Base-by-base conservation (phyloP, 345 rosid species). In the Populus tremula region DNA sequence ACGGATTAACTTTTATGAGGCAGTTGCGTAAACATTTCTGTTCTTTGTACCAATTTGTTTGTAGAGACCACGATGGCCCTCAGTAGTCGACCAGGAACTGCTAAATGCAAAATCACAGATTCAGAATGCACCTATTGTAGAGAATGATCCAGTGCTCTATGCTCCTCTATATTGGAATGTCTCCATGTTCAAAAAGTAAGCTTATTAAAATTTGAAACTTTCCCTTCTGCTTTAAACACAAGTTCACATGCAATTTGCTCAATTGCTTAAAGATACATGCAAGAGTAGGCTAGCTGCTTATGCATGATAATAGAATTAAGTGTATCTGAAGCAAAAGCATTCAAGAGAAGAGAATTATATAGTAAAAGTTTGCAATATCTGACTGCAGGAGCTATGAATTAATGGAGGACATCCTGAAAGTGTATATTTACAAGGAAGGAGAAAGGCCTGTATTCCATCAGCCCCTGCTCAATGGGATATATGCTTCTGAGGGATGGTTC, bases 401-500 rank as follows among this genome's bases (percentile, higher is more conserved):
- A 73, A 95, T 95, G 98, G 97, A 95, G 89, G 81, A 85, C 50
- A 89, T 72, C 77, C 92, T 95, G 70, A 93, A 89, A 84, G 93
- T 95, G 21, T 93, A 95, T 65, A 72, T 95, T 56, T 95, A 95
- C 85, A 87, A 70, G 85, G 99, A 95, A 87, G 99, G 99, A 72
- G 86, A 85, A 83, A 88, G 77, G 80, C 98, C 99, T 0, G 81
- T 95, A 71, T 36, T 95, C 35, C 99, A 95, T 80, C 82, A 67
- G 73, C 92, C 98, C 5, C 81, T 85, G 36, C 92, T 93, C 35
- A 72, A 88, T 84, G 99, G 99, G 61, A 93, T 95, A 88, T 95
- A 95, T 79, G 97, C 99, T 73, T 95, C 98, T 14, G 99, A 95
- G 76, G 98, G 99, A 81, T 95, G 99, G 99, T 95, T 95, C 81